Evolutionary conservation across 1,139 yeast genomes (phyloP).

Genomic region (Protomyces pachydermus): DNA sequence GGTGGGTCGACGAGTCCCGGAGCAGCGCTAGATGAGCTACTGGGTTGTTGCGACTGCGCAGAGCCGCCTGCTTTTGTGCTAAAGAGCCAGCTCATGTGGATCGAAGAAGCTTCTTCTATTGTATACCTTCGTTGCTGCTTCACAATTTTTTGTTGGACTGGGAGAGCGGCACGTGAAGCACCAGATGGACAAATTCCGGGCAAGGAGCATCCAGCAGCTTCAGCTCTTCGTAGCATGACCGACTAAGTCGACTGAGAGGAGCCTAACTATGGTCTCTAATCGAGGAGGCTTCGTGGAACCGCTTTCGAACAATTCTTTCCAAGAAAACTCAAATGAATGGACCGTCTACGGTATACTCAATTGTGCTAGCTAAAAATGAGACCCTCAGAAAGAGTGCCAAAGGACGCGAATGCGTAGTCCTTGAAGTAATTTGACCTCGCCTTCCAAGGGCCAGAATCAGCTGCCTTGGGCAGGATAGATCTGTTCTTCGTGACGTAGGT

Average conservation of each 20-base stretch:
- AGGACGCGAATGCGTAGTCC: conserved; percentile 7
- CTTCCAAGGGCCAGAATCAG: conserved; percentile 19
- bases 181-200: too few relatives aligned
- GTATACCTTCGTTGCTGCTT: not conserved
- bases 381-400: conserved; percentile 1
- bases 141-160: not conserved
- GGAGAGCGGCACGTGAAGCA: not conserved
- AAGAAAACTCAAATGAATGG: too few relatives aligned
- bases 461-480: conserved; percentile 6
- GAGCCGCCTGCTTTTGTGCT: not conserved
- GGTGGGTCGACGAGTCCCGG: not conserved
- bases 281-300: too few relatives aligned
- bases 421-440: conserved; percentile 13
- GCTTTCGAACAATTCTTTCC: too few relatives aligned
- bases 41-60: not conserved
- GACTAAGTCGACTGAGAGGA: too few relatives aligned
- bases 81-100: not conserved
- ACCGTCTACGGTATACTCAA: too few relatives aligned
- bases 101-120: not conserved
- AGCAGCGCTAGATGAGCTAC: not conserved
- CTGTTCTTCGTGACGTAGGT: conserved; percentile 2
- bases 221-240: too few relatives aligned
- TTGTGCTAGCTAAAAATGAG: not conserved
- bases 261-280: too few relatives aligned
- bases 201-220: too few relatives aligned